These are phyloP conservation scores for Eutrema heterophyllum DNA, from an alignment of 345 rosid genomes.

Conservation along the genomic window DNA sequence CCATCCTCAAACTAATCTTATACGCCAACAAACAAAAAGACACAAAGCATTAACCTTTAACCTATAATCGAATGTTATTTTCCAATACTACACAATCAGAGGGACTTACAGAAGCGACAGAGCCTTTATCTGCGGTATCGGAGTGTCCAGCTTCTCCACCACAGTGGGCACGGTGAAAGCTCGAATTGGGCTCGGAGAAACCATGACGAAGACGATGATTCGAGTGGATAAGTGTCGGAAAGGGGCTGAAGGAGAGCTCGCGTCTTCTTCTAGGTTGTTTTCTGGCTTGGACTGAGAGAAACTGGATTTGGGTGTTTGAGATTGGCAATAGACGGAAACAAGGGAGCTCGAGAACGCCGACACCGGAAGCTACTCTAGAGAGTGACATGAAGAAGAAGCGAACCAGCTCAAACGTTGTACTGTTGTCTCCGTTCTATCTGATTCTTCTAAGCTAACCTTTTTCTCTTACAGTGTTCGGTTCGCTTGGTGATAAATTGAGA, in stretches of 20 bases:
- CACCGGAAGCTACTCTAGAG: constrained; percentile 15
- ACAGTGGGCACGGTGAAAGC: constrained; percentile 14
- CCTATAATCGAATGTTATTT: neutral
- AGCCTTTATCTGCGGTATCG: constrained; percentile 30
- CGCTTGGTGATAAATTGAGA: neutral
- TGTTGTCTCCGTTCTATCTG: neutral
- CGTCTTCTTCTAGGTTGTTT: constrained; percentile 34
- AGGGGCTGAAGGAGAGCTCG: constrained; percentile 1
- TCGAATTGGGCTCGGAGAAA: constrained; percentile 22
- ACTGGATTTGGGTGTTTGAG: constrained; percentile 15
- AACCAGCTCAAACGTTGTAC: neutral
- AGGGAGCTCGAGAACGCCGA: constrained; percentile 25
- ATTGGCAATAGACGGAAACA: constrained; percentile 29
- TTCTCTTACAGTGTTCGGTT: neutral
- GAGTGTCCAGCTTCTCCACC: constrained; percentile 38
- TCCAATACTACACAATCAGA: neutral
- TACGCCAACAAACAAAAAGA: constrained; percentile 14
- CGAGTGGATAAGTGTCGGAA: constrained; percentile 10
- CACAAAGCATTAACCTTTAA: constrained; percentile 11
- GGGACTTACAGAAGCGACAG: constrained; percentile 49
- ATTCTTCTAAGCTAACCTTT: neutral
- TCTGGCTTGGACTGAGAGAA: constrained; percentile 12
- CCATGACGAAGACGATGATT: constrained; percentile 12
- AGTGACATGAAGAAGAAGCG: constrained; percentile 23
- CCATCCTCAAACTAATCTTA: constrained; percentile 42